These are phyloP conservation scores for Tulasnella sp. DNA, from an alignment of 768 basidiomycete genomes.

Conservation along the genomic window DNA sequence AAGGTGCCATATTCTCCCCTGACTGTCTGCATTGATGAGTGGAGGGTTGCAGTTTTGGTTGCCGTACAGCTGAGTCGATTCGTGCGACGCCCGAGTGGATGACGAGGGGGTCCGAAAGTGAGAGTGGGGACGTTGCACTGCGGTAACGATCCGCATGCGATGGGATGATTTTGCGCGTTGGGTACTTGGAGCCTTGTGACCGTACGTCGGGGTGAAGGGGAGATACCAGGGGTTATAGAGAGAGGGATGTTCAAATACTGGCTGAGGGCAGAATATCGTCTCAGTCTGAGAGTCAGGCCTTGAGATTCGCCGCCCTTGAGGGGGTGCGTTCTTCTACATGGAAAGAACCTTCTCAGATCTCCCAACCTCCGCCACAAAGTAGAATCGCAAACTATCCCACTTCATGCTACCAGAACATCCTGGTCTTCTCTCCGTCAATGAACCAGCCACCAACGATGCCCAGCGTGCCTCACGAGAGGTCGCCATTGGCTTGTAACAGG, in stretches of 20 bases:
- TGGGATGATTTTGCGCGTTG: not conserved
- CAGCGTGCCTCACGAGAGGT: not conserved
- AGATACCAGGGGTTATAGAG: not conserved
- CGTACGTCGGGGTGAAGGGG: not conserved
- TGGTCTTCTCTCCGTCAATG: not conserved
- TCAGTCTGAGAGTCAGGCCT: not conserved
- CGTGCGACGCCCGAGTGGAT: not conserved
- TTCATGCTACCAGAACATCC: not conserved
- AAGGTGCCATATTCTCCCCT: too few species aligned
- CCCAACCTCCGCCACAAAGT: not conserved
- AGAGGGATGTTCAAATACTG: not conserved
- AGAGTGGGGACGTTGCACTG: too few species aligned
- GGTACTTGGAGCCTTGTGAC: not conserved
- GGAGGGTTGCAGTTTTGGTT: too few species aligned
- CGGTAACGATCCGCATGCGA: not conserved
- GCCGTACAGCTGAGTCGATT: too few species aligned
- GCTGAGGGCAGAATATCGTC: not conserved
- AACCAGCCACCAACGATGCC: not conserved
- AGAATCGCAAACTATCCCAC: not conserved
- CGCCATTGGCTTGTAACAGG: not conserved
- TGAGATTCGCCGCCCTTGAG: too few species aligned
- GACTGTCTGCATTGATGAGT: too few species aligned
- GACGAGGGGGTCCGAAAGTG: too few species aligned
- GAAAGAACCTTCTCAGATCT: not conserved
- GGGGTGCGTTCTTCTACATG: too few species aligned